Evolutionary conservation across 2,329 filamentous ascomycete species (phyloP).

Genomic region (Aspergillus awamori): DNA sequence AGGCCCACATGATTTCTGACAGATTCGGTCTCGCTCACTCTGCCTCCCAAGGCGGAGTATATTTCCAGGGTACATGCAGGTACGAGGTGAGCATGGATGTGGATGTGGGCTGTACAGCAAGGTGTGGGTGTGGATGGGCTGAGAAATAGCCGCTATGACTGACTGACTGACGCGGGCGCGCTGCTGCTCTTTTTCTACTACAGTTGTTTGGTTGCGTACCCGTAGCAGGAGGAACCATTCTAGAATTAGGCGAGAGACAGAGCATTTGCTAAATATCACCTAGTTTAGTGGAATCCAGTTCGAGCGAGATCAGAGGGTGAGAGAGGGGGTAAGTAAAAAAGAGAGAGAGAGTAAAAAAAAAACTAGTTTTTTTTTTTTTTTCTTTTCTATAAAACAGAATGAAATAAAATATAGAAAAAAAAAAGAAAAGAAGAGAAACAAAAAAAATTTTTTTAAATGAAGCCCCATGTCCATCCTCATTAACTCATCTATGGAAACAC

Average conservation of each 20-base stretch:
- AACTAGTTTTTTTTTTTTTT: no score
- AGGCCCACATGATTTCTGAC: slow-evolving; percentile 24
- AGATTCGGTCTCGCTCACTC: slow-evolving; percentile 16
- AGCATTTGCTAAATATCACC: slow-evolving; percentile 14
- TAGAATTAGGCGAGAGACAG: neutral
- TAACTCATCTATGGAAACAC: slow-evolving; percentile 15
- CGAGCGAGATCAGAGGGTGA: neutral
- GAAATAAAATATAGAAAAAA: neutral
- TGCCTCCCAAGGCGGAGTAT: neutral
- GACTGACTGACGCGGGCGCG: neutral
- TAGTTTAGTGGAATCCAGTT: slow-evolving; percentile 2
- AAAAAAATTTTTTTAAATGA: neutral
- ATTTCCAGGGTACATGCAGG: slow-evolving; percentile 6
- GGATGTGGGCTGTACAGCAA: neutral
- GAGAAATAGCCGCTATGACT: neutral
- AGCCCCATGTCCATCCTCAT: slow-evolving; percentile 19
- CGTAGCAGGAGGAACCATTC: neutral
- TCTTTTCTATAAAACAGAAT: neutral
- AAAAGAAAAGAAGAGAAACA: neutral
- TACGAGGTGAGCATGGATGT: neutral
- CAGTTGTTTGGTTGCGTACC: neutral
- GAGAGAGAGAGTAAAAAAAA: neutral
- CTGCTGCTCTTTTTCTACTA: neutral
- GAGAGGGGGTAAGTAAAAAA: no score
- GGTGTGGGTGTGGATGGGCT: neutral